Evolutionary conservation across 2,329 filamentous ascomycete species (phyloP), one percentile per base, ranked within the genome.

Genomic region (Metarhizium humberi): DNA sequence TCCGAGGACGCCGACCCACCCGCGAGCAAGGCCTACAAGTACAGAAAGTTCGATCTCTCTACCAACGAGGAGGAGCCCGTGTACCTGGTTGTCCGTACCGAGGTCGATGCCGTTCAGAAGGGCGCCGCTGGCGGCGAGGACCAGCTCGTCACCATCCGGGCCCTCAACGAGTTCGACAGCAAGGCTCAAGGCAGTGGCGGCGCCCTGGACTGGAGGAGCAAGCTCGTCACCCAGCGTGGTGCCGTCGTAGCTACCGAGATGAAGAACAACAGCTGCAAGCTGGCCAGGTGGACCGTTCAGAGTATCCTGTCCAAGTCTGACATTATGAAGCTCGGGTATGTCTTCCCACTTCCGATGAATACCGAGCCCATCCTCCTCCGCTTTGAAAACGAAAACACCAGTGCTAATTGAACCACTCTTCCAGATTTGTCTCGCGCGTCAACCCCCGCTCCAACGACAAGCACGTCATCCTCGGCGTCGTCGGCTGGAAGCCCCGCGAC

Each of bases 251-350:
- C 94, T 20, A 99, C 94, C 13, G 94, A 99, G 79, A 99, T 99
- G 94, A 99, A 99, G 89, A 99, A 99, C 84, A 99, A 99, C 83
- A 91, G 86, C 69, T 95, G 90, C 87, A 99, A 99, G 80, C 86
- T 99, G 60, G 94, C 94, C 56, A 82, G 94, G 71, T 99, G 94
- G 94, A 96, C 94, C 36, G 90, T 92, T 47, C 94, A 99, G 79
- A 90, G 88, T 68, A 96, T 99, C 68, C 84, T 99, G 56, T 92
- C 92, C 71, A 92, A 92, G 76, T 92, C 94, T n/a, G 94, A 99
- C 70, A 80, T 91, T 62, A 96, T 99, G 91, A 99, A 97, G 80
- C 85, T 99, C 71, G 94, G 90, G 88, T 92, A 78, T 62, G 85
- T 79, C 20, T 30, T 16, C n/a, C n/a, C 42, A 18, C 11, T 14